These are phyloP conservation scores for Euphorbia neoarborescens DNA, from an alignment of 441 rosid genomes.

Conservation along the genomic window DNA sequence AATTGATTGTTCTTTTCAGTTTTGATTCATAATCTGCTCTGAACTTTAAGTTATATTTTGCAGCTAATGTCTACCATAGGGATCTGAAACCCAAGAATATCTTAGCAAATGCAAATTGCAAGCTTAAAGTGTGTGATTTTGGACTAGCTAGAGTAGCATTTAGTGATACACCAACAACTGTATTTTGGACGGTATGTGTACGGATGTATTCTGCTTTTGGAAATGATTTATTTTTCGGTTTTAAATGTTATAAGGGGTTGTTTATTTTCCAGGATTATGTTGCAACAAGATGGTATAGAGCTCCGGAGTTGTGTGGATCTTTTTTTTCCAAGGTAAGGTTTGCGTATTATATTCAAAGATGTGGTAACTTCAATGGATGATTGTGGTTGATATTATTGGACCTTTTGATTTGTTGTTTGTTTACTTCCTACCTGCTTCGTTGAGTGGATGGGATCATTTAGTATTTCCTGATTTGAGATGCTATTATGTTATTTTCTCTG, in stretches of 20 bases:
- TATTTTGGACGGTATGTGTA: constrained; percentile 82
- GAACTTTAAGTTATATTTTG: constrained; percentile 23
- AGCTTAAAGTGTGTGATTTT: constrained; percentile 93
- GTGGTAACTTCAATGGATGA: constrained; percentile 13
- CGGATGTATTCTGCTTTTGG: not conserved
- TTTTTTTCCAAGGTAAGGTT: constrained; percentile 83
- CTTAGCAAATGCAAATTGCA: constrained; percentile 96
- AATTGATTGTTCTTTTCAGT: not conserved
- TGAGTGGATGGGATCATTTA: not conserved
- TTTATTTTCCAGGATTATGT: constrained; percentile 67
- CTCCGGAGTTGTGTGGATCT: constrained; percentile 97
- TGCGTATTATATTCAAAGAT: not conserved
- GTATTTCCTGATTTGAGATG: not conserved
- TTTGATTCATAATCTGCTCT: constrained; percentile 16
- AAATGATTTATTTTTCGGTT: not conserved
- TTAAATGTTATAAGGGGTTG: constrained; percentile 6
- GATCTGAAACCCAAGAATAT: constrained; percentile 98
- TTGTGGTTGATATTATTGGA: constrained; percentile 6
- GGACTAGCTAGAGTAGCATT: constrained; percentile 93
- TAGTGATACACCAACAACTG: constrained; percentile 82
- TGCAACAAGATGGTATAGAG: constrained; percentile 98
- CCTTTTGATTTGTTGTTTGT: constrained; percentile 3
- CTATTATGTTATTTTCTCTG: not conserved
- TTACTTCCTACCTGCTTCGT: constrained; percentile 3
- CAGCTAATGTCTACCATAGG: constrained; percentile 96